These are phyloP conservation scores for Henckelia pumila DNA, from an alignment of 257 asterid species.

Conservation along the genomic window DNA sequence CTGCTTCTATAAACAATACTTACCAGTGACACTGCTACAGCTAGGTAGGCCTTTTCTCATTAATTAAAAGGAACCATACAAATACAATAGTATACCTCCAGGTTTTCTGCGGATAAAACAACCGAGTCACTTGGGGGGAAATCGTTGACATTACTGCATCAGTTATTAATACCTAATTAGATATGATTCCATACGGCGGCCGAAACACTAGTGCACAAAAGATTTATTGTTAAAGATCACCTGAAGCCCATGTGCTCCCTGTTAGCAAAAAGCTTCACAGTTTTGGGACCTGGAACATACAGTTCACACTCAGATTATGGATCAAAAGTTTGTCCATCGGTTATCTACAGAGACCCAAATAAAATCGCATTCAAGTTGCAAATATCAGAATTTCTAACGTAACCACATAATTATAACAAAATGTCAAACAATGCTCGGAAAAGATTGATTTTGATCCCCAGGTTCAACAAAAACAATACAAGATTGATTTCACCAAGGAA, in stretches of 20 bases:
- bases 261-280: constrained; percentile 73
- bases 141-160: constrained; percentile 70
- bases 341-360: constrained; percentile 8
- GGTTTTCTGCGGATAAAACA: constrained; percentile 68
- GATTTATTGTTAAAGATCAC: constrained; percentile 38
- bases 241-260: constrained; percentile 95
- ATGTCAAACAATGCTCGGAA: background rate
- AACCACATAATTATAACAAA: background rate
- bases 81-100: constrained; percentile 56
- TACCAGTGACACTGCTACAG: constrained; percentile 10
- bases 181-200: constrained; percentile 1
- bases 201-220: constrained; percentile 1
- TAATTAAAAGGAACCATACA: constrained; percentile 18
- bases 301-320: background rate
- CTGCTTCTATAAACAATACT: constrained; percentile 12
- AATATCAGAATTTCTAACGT: too few relatives aligned
- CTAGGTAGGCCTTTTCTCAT: background rate
- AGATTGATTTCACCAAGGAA: background rate
- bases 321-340: constrained; percentile 10
- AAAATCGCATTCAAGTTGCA: background rate
- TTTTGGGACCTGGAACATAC: constrained; percentile 60
- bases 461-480: background rate
- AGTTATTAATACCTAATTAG: constrained; percentile 15
- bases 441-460: background rate
- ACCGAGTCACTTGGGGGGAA: constrained; percentile 67